These are phyloP conservation scores for Colletotrichum simmondsii DNA, from an alignment of 2,329 filamentous ascomycete genomes.

Conservation along the genomic window DNA sequence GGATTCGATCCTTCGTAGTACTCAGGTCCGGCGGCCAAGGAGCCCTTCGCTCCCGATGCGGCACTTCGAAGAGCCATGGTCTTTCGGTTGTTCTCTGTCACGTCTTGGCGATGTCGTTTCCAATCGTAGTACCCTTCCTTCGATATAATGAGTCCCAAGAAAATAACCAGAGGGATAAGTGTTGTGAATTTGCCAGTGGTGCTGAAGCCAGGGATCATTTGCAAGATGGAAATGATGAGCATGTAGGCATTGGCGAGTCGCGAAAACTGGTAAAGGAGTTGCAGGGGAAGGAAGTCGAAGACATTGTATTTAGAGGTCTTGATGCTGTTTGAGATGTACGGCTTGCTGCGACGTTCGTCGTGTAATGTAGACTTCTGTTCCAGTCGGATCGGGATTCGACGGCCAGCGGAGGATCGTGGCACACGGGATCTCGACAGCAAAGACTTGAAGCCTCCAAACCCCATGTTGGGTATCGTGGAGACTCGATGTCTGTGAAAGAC, in stretches of 20 bases:
- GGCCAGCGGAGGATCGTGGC: conserved; percentile 77
- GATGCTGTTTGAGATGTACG: conserved; percentile 72
- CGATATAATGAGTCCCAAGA: conserved; percentile 81
- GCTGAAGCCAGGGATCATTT: conserved; percentile 80
- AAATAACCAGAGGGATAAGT: conserved; percentile 78
- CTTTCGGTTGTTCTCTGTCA: conserved; percentile 72
- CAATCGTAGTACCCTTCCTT: conserved; percentile 93
- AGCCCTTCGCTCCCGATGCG: conserved; percentile 40
- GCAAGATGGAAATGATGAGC: conserved; percentile 82
- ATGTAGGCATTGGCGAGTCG: conserved; percentile 91
- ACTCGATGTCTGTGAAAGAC: neutral
- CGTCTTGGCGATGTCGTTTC: conserved; percentile 82
- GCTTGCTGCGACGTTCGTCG: conserved; percentile 56
- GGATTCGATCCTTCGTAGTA: conserved; percentile 44
- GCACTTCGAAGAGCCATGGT: conserved; percentile 1
- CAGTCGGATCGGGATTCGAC: conserved; percentile 56
- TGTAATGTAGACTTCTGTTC: conserved; percentile 52
- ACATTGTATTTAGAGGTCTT: conserved; percentile 85
- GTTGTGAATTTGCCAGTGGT: conserved; percentile 82
- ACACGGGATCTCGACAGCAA: conserved; percentile 46
- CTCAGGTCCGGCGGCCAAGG: conserved; percentile 41
- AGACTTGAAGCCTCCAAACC: neutral
- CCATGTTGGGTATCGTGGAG: neutral
- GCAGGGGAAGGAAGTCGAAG: conserved; percentile 88
- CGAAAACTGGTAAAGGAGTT: conserved; percentile 86